These are phyloP conservation scores for Fraxinus sp. DNA, from an alignment of 305 asterid genomes.

Conservation along the genomic window DNA sequence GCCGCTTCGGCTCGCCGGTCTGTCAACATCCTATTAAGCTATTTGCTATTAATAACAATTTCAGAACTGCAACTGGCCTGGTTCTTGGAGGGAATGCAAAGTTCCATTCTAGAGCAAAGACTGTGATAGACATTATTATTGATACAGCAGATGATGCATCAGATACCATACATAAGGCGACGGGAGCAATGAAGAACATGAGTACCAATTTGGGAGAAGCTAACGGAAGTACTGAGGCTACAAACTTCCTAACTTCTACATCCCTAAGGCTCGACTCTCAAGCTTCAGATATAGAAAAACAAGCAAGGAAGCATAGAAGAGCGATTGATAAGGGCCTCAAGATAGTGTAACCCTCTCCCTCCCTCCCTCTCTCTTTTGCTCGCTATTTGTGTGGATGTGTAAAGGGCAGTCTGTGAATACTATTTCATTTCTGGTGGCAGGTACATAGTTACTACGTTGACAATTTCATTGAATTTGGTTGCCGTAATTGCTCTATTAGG, in stretches of 20 bases:
- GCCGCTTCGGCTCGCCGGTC: neutral
- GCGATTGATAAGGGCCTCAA: constrained; percentile 49
- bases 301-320: constrained; percentile 57
- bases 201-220: constrained; percentile 34
- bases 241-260: constrained; percentile 51
- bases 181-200: constrained; percentile 66
- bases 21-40: neutral
- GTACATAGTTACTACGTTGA: constrained; percentile 46
- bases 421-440: constrained; percentile 35
- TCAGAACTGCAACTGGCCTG: constrained; percentile 63
- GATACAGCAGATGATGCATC: constrained; percentile 82
- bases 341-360: constrained; percentile 40
- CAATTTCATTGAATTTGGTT: constrained; percentile 50
- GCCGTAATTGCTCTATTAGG: constrained; percentile 59
- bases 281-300: constrained; percentile 59
- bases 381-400: neutral
- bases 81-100: constrained; percentile 73
- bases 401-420: neutral
- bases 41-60: neutral
- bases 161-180: constrained; percentile 52
- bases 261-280: constrained; percentile 51
- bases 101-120: constrained; percentile 58
- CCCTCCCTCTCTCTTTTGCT: neutral
- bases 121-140: constrained; percentile 59
- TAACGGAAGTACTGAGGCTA: constrained; percentile 35